These are phyloP conservation scores for Gloeopeniophorella convolvens DNA, from an alignment of 768 basidiomycete species.

Conservation along the genomic window DNA sequence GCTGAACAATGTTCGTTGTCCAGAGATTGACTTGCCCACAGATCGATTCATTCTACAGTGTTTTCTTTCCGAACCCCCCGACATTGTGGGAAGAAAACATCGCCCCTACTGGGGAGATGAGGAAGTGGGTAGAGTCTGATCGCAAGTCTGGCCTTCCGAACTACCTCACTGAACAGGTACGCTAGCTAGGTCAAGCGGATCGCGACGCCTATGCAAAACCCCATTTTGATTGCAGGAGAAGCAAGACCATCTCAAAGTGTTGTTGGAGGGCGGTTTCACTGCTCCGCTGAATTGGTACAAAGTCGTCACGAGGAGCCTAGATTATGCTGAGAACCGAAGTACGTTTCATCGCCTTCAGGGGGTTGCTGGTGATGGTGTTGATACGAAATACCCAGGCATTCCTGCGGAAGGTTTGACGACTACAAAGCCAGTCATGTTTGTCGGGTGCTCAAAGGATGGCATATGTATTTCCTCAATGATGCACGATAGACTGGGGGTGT, in stretches of 20 bases:
- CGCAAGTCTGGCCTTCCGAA: neutral
- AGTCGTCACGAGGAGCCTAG: conserved; percentile 1
- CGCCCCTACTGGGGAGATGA: conserved; percentile 32
- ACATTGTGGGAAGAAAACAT: conserved; percentile 33
- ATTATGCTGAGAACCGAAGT: conserved; percentile 18
- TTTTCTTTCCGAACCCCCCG: conserved; percentile 30
- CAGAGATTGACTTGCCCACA: conserved; percentile 14
- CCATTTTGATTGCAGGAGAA: neutral
- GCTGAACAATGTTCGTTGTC: neutral
- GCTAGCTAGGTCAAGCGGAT: no score
- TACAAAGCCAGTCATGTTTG: neutral
- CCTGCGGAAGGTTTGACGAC: neutral
- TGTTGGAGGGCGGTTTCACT: neutral
- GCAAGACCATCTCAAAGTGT: conserved; percentile 26
- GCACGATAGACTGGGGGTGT: neutral
- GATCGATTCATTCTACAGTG: conserved; percentile 36
- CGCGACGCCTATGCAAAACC: neutral
- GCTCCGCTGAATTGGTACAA: neutral
- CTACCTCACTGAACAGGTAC: neutral
- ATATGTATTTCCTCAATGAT: neutral
- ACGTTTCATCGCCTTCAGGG: conserved; percentile 21
- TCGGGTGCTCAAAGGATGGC: neutral
- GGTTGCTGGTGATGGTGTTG: neutral
- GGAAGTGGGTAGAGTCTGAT: conserved; percentile 17
- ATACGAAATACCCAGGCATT: neutral